Conservation (phyloP, 257 asterid genomes). For the Solanum lycopersicoides region DNA sequence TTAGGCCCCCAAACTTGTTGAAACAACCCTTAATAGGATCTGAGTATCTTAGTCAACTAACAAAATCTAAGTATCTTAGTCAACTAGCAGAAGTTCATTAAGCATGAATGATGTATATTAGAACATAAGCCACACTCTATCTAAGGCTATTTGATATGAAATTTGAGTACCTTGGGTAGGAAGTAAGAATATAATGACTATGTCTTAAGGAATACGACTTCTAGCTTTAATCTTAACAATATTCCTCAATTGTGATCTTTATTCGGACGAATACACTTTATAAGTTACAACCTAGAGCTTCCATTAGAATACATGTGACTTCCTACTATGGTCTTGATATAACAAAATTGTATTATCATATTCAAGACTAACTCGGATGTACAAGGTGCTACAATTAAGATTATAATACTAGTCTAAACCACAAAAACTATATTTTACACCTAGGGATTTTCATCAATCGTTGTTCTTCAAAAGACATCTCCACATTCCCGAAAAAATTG, state of each 20-base stretch:
- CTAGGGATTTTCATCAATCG: background rate
- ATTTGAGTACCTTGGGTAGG: background rate
- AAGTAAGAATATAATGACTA: background rate
- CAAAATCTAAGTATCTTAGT: background rate
- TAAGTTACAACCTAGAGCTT: background rate
- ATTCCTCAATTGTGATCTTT: background rate
- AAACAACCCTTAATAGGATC: too few relatives aligned
- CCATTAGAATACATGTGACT: background rate
- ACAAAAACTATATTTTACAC: background rate
- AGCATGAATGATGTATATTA: background rate
- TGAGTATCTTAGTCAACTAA: too few relatives aligned
- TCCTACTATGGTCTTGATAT: background rate
- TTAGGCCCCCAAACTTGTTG: too few relatives aligned
- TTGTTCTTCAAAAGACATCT: background rate
- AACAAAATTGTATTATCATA: background rate
- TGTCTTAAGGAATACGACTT: background rate
- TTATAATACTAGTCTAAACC: background rate
- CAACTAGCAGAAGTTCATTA: background rate
- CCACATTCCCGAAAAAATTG: background rate
- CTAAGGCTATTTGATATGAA: background rate
- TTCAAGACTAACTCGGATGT: background rate
- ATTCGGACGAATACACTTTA: background rate
- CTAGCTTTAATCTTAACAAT: background rate
- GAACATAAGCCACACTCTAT: background rate
- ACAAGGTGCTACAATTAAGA: background rate